phyloP scores from a whole-genome alignment of 2,329 filamentous ascomycete genomes.

The Aspergillus tamarii region DNA sequence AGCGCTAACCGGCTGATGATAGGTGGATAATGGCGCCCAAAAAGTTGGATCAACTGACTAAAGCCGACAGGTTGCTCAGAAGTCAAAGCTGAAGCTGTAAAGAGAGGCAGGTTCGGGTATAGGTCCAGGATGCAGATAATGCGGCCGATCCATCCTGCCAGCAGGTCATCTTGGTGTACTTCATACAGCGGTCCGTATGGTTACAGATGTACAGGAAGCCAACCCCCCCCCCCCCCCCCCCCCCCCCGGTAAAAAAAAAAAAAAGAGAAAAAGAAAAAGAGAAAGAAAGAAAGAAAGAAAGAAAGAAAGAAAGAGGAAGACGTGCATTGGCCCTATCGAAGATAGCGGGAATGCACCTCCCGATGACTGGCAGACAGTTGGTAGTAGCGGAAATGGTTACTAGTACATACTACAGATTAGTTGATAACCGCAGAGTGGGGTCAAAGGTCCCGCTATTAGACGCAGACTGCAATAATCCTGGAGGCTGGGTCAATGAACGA shows the following conservation, averaged over 20 bases:
- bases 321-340: conserved; percentile 27
- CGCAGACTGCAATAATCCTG: conserved; percentile 27
- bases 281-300: background rate
- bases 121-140: conserved; percentile 23
- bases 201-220: conserved; percentile 8
- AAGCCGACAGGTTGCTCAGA: conserved; percentile 20
- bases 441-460: conserved; percentile 23
- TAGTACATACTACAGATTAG: background rate
- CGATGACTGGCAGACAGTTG: conserved; percentile 28
- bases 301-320: conserved; percentile 12
- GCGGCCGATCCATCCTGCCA: conserved; percentile 26
- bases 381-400: conserved; percentile 18
- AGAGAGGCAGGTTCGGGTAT: conserved; percentile 22
- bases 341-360: conserved; percentile 25
- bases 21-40: conserved; percentile 25
- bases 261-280: background rate
- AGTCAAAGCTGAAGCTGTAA: conserved; percentile 13
- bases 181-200: conserved; percentile 15
- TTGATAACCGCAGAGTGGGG: conserved; percentile 30
- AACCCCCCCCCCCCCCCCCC: no score
- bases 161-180: conserved; percentile 17
- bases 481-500: conserved; percentile 23
- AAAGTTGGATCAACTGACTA: conserved; percentile 26
- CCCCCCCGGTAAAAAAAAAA: no score
- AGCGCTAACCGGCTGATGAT: conserved; percentile 19